Conservation (phyloP, 306 rosid species). For the Quercus bicolor region DNA sequence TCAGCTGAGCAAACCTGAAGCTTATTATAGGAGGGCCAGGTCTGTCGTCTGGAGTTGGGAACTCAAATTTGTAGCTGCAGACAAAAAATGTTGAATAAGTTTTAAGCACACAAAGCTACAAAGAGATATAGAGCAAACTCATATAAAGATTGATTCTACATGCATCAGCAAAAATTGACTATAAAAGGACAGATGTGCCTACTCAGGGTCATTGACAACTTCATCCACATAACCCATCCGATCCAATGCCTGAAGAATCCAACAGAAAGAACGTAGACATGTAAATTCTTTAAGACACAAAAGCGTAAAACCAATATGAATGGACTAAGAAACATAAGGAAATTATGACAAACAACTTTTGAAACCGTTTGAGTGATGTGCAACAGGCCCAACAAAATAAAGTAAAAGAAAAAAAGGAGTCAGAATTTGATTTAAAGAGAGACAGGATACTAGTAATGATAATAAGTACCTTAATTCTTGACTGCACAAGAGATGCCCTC, state of each 20-base stretch:
- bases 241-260: constrained; percentile 71
- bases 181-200: constrained; percentile 36
- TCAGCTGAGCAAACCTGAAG: constrained; percentile 64
- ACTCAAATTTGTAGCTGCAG: constrained; percentile 95
- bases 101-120: constrained; percentile 16
- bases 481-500: constrained; percentile 98
- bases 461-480: constrained; percentile 89
- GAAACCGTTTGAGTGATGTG: background rate
- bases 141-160: background rate
- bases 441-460: background rate
- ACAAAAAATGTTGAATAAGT: constrained; percentile 19
- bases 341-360: background rate
- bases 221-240: constrained; percentile 89
- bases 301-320: constrained; percentile 11
- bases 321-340: background rate
- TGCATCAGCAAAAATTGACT: constrained; percentile 3
- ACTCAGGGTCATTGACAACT: constrained; percentile 96
- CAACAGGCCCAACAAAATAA: constrained; percentile 12
- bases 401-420: background rate
- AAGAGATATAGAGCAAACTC: constrained; percentile 7
- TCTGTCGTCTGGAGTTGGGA: constrained; percentile 99
- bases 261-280: background rate
- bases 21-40: constrained; percentile 99
- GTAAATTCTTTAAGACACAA: constrained; percentile 8
- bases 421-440: constrained; percentile 19